Percentiles rank a stretch among this genome's conserved stretches.
Evolutionary conservation across 176 grass and related monocot genomes (phyloP).

Genomic region (Puya raimondii): DNA sequence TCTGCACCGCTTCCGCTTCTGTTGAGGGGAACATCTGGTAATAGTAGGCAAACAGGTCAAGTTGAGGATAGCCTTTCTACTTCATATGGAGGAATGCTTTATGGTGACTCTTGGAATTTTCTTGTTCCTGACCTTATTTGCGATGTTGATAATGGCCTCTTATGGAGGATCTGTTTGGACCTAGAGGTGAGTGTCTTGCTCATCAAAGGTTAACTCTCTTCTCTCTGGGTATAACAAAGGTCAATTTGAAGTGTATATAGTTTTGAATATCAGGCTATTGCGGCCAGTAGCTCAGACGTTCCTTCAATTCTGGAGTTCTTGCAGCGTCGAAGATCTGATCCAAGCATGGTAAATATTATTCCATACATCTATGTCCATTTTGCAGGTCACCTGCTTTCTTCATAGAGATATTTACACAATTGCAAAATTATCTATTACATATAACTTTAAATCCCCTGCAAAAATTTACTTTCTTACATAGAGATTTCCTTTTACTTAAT

Average conservation of each 20-base stretch:
- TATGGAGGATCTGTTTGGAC: slow-evolving; percentile 85
- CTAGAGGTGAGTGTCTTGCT: slow-evolving; percentile 49
- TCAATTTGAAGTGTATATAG: slow-evolving; percentile 10
- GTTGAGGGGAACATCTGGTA: slow-evolving; percentile 50
- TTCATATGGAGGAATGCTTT: slow-evolving; percentile 76
- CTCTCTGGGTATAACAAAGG: slow-evolving; percentile 5
- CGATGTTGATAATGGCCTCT: slow-evolving; percentile 77
- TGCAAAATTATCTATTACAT: no score
- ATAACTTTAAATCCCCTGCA: no score
- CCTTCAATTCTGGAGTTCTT: slow-evolving; percentile 85
- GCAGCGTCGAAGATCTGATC: slow-evolving; percentile 63
- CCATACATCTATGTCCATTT: neutral
- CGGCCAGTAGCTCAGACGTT: slow-evolving; percentile 89
- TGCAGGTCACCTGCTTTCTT: neutral
- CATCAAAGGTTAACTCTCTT: slow-evolving; percentile 4
- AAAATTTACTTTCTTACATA: no score
- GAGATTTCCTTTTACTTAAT: no score
- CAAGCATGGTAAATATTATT: slow-evolving; percentile 51
- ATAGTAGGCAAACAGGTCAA: slow-evolving; percentile 44
- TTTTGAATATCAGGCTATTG: slow-evolving; percentile 54
- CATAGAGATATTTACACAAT: no score
- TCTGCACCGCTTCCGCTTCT: slow-evolving; percentile 90
- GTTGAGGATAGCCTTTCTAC: slow-evolving; percentile 46
- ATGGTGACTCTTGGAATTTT: slow-evolving; percentile 86
- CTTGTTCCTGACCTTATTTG: slow-evolving; percentile 80